Percentiles rank a stretch among this genome's conserved stretches.
phyloP scores from a whole-genome alignment of 1,284 basidiomycete species.

The Puccinia hordei region DNA sequence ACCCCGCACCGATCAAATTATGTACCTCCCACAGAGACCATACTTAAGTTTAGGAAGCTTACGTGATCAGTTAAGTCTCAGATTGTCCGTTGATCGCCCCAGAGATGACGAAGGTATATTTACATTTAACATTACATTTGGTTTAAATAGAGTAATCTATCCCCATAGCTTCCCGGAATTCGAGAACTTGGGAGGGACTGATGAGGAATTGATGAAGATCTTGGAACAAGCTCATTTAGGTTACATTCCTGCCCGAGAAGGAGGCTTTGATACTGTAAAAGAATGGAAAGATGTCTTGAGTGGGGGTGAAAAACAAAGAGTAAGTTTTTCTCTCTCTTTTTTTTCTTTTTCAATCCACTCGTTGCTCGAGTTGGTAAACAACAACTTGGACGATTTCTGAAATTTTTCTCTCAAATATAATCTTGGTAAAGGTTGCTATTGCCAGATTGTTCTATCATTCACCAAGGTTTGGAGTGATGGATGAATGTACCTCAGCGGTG shows the following conservation, averaged over 20 bases:
- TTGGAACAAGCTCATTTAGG: conserved; percentile 78
- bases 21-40: conserved; percentile 87
- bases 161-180: conserved; percentile 81
- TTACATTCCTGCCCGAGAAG: conserved; percentile 83
- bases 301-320: conserved; percentile 92
- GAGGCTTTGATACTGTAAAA: conserved; percentile 83
- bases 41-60: conserved; percentile 86
- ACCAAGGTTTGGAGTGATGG: conserved; percentile 68
- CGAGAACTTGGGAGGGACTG: conserved; percentile 67
- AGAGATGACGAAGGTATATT: neutral
- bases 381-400: neutral
- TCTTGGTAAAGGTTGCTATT: conserved; percentile 87
- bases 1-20: conserved; percentile 67
- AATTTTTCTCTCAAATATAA: too few species aligned
- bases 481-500: conserved; percentile 92
- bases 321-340: too few species aligned
- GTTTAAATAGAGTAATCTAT: conserved; percentile 67
- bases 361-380: neutral
- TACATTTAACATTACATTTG: neutral
- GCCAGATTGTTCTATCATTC: conserved; percentile 81
- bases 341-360: neutral
- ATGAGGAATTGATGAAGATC: conserved; percentile 72
- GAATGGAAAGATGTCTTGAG: conserved; percentile 92
- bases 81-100: conserved; percentile 40
- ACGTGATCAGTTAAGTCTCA: conserved; percentile 72